Conservation (phyloP, 192 early-diverging fungal genomes). For the Podila verticillata region DNA sequence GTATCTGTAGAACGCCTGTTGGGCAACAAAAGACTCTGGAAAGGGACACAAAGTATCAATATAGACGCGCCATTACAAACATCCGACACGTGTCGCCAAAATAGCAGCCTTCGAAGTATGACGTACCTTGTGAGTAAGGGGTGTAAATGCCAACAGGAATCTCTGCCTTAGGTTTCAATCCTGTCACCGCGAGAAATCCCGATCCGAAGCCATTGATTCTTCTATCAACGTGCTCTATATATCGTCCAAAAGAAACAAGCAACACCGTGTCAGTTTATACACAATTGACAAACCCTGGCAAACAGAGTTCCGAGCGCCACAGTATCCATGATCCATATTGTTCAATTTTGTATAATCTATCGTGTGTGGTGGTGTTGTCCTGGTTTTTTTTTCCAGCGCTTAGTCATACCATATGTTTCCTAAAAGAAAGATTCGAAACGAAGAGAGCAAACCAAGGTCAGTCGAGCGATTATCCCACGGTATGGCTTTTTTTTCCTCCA, state of each 20-base stretch:
- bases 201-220: conserved; percentile 52
- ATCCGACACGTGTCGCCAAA: no score
- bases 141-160: conserved; percentile 48
- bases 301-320: no score
- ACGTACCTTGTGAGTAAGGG: conserved; percentile 56
- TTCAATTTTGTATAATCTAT: no score
- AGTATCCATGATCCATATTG: no score
- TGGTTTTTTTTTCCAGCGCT: neutral
- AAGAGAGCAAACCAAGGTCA: conserved; percentile 3
- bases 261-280: neutral
- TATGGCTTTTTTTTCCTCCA: neutral
- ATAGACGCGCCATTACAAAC: no score
- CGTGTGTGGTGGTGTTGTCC: neutral
- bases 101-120: neutral
- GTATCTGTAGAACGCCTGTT: conserved; percentile 49
- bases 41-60: neutral
- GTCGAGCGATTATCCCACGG: neutral
- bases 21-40: conserved; percentile 43
- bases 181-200: conserved; percentile 43
- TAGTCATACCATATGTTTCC: conserved; percentile 24
- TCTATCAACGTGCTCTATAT: conserved; percentile 35
- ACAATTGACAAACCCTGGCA: no score
- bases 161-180: conserved; percentile 35
- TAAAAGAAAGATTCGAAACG: neutral
- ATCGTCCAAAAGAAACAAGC: neutral